Conservation (phyloP, 306 rosid genomes). For the Mucuna pruriens region DNA sequence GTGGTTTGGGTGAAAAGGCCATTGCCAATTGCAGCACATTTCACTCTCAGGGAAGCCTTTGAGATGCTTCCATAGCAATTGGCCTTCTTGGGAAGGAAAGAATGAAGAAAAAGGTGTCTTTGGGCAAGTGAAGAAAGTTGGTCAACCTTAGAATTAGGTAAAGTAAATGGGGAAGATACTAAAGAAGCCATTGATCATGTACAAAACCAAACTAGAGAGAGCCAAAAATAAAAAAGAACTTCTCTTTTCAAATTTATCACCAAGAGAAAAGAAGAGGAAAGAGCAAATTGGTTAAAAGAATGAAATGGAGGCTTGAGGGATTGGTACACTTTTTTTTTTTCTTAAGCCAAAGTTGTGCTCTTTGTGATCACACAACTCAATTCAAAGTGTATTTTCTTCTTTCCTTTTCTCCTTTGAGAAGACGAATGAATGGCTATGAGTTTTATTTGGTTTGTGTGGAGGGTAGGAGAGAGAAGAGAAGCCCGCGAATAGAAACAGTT, state of each 20-base stretch:
- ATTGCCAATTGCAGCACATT: background rate
- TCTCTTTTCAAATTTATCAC: conserved; percentile 27
- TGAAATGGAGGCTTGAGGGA: background rate
- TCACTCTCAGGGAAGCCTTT: background rate
- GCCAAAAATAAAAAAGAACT: background rate
- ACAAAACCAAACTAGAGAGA: background rate
- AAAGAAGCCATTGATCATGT: conserved; percentile 7
- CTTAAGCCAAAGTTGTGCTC: background rate
- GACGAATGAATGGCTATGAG: background rate
- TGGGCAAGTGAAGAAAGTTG: background rate
- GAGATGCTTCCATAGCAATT: background rate
- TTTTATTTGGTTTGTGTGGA: background rate
- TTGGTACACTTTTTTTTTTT: background rate
- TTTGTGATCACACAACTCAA: background rate
- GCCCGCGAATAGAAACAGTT: background rate
- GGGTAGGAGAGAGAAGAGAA: background rate
- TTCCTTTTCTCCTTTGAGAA: background rate
- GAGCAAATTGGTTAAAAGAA: background rate
- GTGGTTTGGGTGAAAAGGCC: background rate
- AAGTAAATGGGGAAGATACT: background rate
- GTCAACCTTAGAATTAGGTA: background rate
- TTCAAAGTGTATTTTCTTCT: background rate
- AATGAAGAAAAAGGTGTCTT: conserved; percentile 1
- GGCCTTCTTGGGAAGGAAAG: background rate
- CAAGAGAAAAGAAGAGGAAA: background rate